Conservation (phyloP, 73 alveolate species). For the Breviolum minutum region DNA sequence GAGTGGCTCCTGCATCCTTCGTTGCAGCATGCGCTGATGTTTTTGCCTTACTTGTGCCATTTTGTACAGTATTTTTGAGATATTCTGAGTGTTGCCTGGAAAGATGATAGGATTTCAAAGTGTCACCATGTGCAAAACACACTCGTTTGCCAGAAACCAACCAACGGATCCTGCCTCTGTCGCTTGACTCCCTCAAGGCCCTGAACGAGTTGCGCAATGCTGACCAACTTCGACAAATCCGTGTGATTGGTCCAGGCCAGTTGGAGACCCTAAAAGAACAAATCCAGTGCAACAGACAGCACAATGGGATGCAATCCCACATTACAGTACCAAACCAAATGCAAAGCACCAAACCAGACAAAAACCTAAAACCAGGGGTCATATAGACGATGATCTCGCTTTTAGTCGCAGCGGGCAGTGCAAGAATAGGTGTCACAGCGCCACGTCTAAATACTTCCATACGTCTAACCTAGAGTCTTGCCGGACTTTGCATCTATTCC, state of each 20-base stretch:
- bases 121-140: neutral
- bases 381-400: too few species aligned
- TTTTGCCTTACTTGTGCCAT: neutral
- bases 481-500: too few species aligned
- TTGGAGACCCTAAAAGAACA: neutral
- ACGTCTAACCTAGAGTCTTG: too few species aligned
- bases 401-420: too few species aligned
- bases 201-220: slow-evolving; percentile 89
- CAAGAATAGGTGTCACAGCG: too few species aligned
- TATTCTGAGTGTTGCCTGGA: neutral
- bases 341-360: neutral
- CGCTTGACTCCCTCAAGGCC: neutral
- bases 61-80: neutral
- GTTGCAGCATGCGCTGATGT: slow-evolving; percentile 80
- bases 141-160: neutral
- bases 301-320: neutral
- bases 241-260: slow-evolving; percentile 31
- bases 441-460: too few species aligned
- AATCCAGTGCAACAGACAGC: neutral
- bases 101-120: neutral
- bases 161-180: neutral
- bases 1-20: slow-evolving; percentile 36
- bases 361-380: neutral
- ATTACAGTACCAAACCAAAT: neutral
- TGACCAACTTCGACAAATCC: slow-evolving; percentile 38